These are phyloP conservation scores for Leccinum pellstonianum DNA, from an alignment of 768 basidiomycete species.

Conservation along the genomic window DNA sequence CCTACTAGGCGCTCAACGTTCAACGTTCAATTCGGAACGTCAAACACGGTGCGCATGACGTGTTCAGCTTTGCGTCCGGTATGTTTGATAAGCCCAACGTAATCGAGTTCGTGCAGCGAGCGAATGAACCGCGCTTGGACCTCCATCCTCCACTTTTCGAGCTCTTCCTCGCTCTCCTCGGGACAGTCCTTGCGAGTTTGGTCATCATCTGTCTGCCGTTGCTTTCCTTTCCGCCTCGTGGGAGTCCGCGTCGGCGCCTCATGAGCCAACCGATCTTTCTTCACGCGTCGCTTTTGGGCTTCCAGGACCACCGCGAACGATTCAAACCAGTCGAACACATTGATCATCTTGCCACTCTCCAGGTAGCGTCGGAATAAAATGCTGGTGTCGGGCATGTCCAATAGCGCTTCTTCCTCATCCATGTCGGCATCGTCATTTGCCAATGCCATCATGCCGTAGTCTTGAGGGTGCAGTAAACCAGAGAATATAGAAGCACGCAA, in stretches of 20 bases:
- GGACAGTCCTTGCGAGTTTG: slow-evolving; percentile 11
- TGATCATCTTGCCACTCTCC: slow-evolving; percentile 79
- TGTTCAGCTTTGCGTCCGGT: slow-evolving; percentile 78
- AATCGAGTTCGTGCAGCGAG: slow-evolving; percentile 79
- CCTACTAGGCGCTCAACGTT: slow-evolving; percentile 10
- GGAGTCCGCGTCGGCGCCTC: slow-evolving; percentile 14
- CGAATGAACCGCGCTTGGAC: slow-evolving; percentile 78
- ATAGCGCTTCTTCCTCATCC: slow-evolving; percentile 37
- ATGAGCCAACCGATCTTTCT: neutral
- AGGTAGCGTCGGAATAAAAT: slow-evolving; percentile 76
- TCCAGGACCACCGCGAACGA: slow-evolving; percentile 70
- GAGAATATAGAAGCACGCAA: slow-evolving; percentile 58
- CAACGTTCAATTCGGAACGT: slow-evolving; percentile 29
- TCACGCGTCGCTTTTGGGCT: slow-evolving; percentile 39
- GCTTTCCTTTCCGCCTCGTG: slow-evolving; percentile 26
- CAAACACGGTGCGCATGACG: slow-evolving; percentile 66
- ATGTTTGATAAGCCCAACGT: slow-evolving; percentile 76
- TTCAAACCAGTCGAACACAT: slow-evolving; percentile 87
- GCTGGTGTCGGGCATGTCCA: slow-evolving; percentile 68
- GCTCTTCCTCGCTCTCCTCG: slow-evolving; percentile 34
- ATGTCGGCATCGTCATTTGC: slow-evolving; percentile 11
- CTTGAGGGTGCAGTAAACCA: slow-evolving; percentile 59
- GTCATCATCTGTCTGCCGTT: slow-evolving; percentile 24
- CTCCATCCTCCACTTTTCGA: slow-evolving; percentile 57
- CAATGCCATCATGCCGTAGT: slow-evolving; percentile 33